A percentile compares a stretch with the other conserved stretches of the same genome.
phyloP scores from a whole-genome alignment of 768 basidiomycete genomes.

The Mycena leptocephala region DNA sequence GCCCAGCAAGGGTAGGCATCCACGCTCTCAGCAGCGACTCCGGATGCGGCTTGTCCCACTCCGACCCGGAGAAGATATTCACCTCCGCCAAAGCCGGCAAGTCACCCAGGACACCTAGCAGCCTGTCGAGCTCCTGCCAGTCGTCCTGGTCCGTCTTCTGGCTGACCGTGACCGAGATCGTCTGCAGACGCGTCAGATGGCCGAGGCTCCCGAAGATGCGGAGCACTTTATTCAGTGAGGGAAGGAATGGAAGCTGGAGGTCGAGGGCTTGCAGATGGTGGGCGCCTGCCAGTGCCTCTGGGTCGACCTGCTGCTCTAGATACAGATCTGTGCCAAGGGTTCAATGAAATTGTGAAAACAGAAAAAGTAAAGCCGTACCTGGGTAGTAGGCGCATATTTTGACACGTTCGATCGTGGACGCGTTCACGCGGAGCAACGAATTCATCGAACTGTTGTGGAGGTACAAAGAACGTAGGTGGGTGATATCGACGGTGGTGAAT shows the following conservation, averaged over 20 bases:
- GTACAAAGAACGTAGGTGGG: slow-evolving; percentile 9
- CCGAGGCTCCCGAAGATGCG: neutral
- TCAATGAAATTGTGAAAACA: neutral
- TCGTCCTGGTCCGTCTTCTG: slow-evolving; percentile 9
- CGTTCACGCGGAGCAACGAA: slow-evolving; percentile 7
- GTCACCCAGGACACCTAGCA: neutral
- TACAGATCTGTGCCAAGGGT: neutral
- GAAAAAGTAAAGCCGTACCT: neutral
- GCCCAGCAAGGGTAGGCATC: no score
- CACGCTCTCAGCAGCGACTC: no score
- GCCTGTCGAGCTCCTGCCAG: slow-evolving; percentile 21
- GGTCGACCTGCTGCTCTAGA: neutral
- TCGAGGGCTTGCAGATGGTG: slow-evolving; percentile 8
- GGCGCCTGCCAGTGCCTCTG: slow-evolving; percentile 11
- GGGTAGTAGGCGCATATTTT: slow-evolving; percentile 19
- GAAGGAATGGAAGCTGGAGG: slow-evolving; percentile 2
- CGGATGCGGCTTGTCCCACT: neutral
- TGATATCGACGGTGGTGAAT: slow-evolving; percentile 22
- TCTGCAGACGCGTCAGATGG: neutral
- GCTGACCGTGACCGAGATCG: slow-evolving; percentile 12
- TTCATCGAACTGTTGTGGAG: slow-evolving; percentile 30
- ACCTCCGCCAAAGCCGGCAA: neutral
- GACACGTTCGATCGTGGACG: neutral
- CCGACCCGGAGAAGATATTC: neutral
- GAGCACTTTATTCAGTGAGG: neutral